phyloP scores from a whole-genome alignment of 331 rosid genomes.

The Saraca asoca region DNA sequence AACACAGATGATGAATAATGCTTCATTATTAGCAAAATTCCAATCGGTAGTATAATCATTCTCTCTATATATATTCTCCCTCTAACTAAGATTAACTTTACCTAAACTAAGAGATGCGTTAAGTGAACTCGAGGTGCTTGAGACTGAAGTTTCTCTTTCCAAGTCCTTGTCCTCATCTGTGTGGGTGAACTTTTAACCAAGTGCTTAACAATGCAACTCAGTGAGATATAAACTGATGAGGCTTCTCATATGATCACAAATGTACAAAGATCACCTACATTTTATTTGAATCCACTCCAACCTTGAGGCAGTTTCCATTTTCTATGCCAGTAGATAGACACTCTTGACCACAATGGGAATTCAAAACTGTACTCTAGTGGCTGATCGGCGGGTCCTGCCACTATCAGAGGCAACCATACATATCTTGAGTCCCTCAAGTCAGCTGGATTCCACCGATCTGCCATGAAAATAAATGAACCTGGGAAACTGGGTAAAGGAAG shows the following conservation, averaged over 20 bases:
- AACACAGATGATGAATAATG: constrained; percentile 28
- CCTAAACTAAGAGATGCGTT: constrained; percentile 29
- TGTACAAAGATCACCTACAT: constrained; percentile 43
- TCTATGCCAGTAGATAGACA: constrained; percentile 94
- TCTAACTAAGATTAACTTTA: constrained; percentile 40
- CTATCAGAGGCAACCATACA: constrained; percentile 91
- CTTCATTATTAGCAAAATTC: constrained; percentile 37
- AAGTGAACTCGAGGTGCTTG: constrained; percentile 31
- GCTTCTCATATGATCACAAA: constrained; percentile 33
- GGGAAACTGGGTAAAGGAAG: constrained; percentile 71
- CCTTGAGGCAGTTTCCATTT: constrained; percentile 89
- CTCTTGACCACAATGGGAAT: constrained; percentile 92
- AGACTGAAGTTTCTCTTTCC: constrained; percentile 29
- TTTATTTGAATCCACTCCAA: constrained; percentile 47
- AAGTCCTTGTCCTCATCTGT: constrained; percentile 18
- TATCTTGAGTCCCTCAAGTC: constrained; percentile 89
- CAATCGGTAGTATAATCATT: constrained; percentile 23
- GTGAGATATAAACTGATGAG: constrained; percentile 35
- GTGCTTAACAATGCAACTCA: constrained; percentile 42
- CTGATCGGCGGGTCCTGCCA: constrained; percentile 81
- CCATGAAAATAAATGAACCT: constrained; percentile 77
- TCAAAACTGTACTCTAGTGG: constrained; percentile 85
- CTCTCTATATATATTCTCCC: constrained; percentile 34
- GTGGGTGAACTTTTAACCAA: constrained; percentile 21
- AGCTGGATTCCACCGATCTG: constrained; percentile 92